Evolutionary conservation across 164 flowering plant genomes (phyloP), one percentile per base, ranked within the genome.

Genomic region (Chimonanthus salicifolius): DNA sequence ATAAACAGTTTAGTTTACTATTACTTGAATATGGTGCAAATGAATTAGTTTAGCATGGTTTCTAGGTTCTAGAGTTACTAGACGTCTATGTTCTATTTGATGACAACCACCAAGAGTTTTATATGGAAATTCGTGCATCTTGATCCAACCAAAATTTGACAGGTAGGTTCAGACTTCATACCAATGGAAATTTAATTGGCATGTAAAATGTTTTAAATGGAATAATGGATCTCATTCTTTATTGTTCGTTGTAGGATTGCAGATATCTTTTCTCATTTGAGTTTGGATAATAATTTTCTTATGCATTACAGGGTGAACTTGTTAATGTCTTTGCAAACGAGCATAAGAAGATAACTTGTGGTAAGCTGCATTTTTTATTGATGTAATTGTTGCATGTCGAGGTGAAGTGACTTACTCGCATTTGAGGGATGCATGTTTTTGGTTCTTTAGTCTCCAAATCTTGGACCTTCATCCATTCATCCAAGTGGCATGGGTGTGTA

Each of bases 291-390:
- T 7, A 5, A 18, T 18, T 63, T 63, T 63, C 2, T 47, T 5
- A 21, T 47, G 33, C 5, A 18, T 47, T 64, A 16, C 87, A 94
- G 98, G 99, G 99, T 74, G 97, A 94, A 78, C 94, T 90, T 80
- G 97, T 90, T 50, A 89, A 82, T 79, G 96, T 92, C 74, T 92
- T 92, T 71, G 99, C 98, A 13, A 94, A 94, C 85, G 99, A 90
- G 67, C 85, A 91, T 67, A 83, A 80, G 68, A 94, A 92, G 88
- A 94, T 94, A 69, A 82, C 86, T 62, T 88, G 90, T 82, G 97
- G 99, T 94, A 77, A 82, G 90, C 62, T 58, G 49, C 48, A 58
- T 62, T 58, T 72, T 45, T 18, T 45, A 45, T 49, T 44, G 65
- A 47, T 64, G 11, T 47, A 33, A 21, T 69, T 60, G 43, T 60